Evolutionary conservation across 2,329 filamentous ascomycete species (phyloP), one percentile per base, ranked within the genome.

Genomic region (Aspergillus fijiensis): DNA sequence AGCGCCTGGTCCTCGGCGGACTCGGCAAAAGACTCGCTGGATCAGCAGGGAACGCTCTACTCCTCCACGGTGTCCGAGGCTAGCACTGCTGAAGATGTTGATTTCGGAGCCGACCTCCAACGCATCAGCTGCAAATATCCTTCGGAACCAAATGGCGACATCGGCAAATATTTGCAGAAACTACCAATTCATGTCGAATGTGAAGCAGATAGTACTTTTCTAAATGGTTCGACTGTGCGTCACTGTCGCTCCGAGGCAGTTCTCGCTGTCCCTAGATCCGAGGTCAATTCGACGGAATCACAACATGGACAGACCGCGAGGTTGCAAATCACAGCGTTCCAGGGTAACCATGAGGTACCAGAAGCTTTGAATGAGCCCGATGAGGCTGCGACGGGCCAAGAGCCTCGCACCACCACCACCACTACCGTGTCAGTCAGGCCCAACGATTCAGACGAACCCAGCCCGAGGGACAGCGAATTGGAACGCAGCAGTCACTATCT

Each of bases 71-170:
- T 70, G 29, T 73, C 71, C 12, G 68, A 71, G 51, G 67, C 65
- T 14, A 70, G 69, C 57, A 74, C 72, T n/a, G 69, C 68, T 48
- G 61, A 65, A 35, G 72, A 74, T 55, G 56, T 57, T 19, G 67
- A 69, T 9, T 72, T 73, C 51, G 71, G 72, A 49, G 63, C 60
- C 29, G 62, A 68, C 25, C 60, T 74, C 5, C 67, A 69, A 57
- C 69, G 70, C 29, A 69, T 67, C 10, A 51, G 55, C 25, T 67
- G 69, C 60, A 63, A 65, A 52, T 56, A 57, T 33, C 56, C 62
- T 57, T 61, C 62, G 42, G 49, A 58, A 9, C 21, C 49, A 31
- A 52, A 58, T 52, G 27, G 27, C 23, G 58, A 63, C 9, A 48
- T 52, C 21, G 53, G 57, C 27, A 61, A 59, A 35, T 57, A 61